phyloP scores from a whole-genome alignment of 129 eudicot species.

The Arctium lappa region DNA sequence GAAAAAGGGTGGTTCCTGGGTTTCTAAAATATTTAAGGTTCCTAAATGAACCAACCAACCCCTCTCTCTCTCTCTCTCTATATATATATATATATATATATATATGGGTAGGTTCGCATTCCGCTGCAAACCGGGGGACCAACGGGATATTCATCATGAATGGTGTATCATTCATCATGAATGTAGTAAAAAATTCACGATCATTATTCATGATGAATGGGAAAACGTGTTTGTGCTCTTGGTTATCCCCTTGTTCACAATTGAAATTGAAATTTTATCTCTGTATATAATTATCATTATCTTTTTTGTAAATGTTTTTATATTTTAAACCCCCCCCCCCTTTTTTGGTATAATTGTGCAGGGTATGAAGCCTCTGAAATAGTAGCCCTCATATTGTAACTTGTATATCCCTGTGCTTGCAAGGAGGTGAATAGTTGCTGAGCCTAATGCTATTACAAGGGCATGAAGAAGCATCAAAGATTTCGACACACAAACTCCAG shows the following conservation, averaged over 20 bases:
- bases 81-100: too few species aligned
- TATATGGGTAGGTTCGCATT: too few species aligned
- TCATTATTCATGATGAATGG: not conserved
- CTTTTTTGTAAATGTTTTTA: not conserved
- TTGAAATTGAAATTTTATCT: not conserved
- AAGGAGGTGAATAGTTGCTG: not conserved
- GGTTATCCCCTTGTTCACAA: too few species aligned
- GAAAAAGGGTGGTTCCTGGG: too few species aligned
- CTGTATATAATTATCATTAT: not conserved
- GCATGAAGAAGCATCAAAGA: not conserved
- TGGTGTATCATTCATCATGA: too few species aligned
- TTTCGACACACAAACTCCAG: not conserved
- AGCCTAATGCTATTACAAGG: not conserved
- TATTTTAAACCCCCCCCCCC: not conserved
- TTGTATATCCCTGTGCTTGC: not conserved
- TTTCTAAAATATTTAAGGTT: too few species aligned
- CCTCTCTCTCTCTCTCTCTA: too few species aligned
- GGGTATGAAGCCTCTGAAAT: constrained; percentile 87
- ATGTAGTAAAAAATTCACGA: too few species aligned
- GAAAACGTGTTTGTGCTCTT: not conserved
- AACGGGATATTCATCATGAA: too few species aligned
- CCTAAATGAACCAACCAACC: too few species aligned
- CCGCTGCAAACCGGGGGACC: too few species aligned
- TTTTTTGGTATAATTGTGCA: constrained; percentile 21
- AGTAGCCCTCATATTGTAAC: constrained; percentile 8